Evolutionary conservation across 2,329 filamentous ascomycete genomes (phyloP).

Genomic region (Colletotrichum ledebouriae): DNA sequence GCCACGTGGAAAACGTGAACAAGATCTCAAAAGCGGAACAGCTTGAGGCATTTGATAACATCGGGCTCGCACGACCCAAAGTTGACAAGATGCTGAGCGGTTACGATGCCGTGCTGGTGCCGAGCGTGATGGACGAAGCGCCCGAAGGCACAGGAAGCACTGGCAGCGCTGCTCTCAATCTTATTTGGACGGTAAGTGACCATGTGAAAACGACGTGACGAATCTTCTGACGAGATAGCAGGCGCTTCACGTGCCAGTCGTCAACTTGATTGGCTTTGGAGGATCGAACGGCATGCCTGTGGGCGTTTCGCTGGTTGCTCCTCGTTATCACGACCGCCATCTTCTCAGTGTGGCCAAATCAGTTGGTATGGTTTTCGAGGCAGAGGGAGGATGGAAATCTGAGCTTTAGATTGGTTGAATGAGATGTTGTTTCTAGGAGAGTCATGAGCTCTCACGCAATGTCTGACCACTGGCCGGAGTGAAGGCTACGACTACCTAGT

Average conservation of each 20-base stretch:
- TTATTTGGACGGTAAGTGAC: constrained; percentile 64
- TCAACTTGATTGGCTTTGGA: constrained; percentile 75
- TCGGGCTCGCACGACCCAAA: constrained; percentile 63
- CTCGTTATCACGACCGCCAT: constrained; percentile 61
- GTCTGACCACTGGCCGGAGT: too few species aligned
- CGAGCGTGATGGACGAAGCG: constrained; percentile 69
- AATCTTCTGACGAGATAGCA: constrained; percentile 50
- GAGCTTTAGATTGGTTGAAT: constrained; percentile 4
- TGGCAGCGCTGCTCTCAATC: constrained; percentile 66
- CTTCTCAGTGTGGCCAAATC: constrained; percentile 58
- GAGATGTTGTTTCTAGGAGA: too few species aligned
- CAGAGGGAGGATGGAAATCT: constrained; percentile 51
- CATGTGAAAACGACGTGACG: too few species aligned
- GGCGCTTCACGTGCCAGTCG: constrained; percentile 70
- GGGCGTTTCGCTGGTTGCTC: constrained; percentile 66
- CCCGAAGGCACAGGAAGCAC: constrained; percentile 65
- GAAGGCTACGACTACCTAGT: too few species aligned
- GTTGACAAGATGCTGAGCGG: constrained; percentile 62
- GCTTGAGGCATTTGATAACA: constrained; percentile 65
- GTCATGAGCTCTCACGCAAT: too few species aligned
- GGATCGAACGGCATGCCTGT: constrained; percentile 69
- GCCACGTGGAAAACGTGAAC: constrained; percentile 64
- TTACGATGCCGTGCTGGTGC: constrained; percentile 68
- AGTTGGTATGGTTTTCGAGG: constrained; percentile 52
- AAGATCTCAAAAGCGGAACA: constrained; percentile 61